Conservation (phyloP, 176 grass and related monocot species). For the Paspalum notatum region DNA sequence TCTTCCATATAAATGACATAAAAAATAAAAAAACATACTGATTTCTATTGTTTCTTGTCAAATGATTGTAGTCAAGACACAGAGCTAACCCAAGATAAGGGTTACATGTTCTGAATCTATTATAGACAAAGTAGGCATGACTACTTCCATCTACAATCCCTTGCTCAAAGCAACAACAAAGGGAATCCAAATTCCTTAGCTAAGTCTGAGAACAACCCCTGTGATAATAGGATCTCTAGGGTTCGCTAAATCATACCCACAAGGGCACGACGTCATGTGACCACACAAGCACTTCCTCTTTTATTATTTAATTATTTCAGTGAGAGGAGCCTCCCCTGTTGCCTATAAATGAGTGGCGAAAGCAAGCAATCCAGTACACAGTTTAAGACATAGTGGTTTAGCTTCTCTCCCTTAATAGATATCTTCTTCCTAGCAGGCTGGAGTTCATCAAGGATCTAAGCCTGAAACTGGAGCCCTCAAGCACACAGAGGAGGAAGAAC, state of each 20-base stretch:
- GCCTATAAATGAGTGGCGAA: slow-evolving; percentile 75
- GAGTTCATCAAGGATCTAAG: slow-evolving; percentile 45
- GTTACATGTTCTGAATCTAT: slow-evolving; percentile 28
- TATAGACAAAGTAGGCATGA: slow-evolving; percentile 13
- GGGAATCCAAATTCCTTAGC: not conserved
- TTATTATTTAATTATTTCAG: not conserved
- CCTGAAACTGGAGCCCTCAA: slow-evolving; percentile 46
- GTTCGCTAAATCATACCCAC: slow-evolving; percentile 16
- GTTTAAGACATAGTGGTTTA: slow-evolving; percentile 37
- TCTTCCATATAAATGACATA: not conserved
- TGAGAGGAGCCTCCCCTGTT: slow-evolving; percentile 11
- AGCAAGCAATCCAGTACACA: slow-evolving; percentile 56
- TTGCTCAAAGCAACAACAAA: slow-evolving; percentile 7
- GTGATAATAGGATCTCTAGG: slow-evolving; percentile 12
- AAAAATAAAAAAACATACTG: not conserved
- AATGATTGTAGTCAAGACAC: slow-evolving; percentile 6
- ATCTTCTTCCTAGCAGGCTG: slow-evolving; percentile 32
- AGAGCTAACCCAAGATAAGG: not conserved
- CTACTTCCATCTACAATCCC: not conserved
- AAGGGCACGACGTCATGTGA: slow-evolving; percentile 6
- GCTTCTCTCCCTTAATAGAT: slow-evolving; percentile 24
- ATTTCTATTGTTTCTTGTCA: not conserved
- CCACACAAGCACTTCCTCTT: not conserved
- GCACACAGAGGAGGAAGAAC: slow-evolving; percentile 35
- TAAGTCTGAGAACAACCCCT: slow-evolving; percentile 3